These are phyloP conservation scores for Coemansia sp. DNA, from an alignment of 192 early-diverging fungal species.

Conservation along the genomic window DNA sequence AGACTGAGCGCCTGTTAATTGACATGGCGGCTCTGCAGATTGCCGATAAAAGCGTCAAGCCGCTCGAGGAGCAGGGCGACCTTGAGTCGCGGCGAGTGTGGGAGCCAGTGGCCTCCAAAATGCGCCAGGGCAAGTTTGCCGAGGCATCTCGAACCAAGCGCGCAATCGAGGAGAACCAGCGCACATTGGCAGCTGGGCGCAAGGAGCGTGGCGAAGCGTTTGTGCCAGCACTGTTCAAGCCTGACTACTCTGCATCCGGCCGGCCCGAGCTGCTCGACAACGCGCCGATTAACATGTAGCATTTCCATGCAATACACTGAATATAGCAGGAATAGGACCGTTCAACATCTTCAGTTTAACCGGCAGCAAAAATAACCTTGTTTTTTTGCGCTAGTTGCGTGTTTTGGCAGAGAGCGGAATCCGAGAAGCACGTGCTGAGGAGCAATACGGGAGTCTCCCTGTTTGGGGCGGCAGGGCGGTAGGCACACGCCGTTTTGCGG, in stretches of 20 bases:
- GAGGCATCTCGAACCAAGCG: conserved; percentile 68
- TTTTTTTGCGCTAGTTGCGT: background rate
- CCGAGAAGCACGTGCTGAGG: too few species aligned
- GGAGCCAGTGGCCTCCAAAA: conserved; percentile 60
- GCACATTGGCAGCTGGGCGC: conserved; percentile 54
- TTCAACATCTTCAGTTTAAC: too few species aligned
- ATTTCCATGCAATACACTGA: background rate
- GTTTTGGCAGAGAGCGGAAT: too few species aligned
- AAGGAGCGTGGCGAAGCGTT: conserved; percentile 55
- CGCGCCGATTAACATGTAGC: conserved; percentile 43
- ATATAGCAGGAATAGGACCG: too few species aligned
- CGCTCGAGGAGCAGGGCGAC: conserved; percentile 61
- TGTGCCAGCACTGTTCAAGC: conserved; percentile 63
- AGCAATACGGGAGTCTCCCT: too few species aligned
- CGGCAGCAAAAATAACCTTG: background rate
- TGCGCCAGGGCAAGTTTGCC: conserved; percentile 58
- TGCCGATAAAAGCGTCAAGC: conserved; percentile 57
- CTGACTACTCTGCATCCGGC: conserved; percentile 43
- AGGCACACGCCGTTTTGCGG: conserved; percentile 5
- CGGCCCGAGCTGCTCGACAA: conserved; percentile 50
- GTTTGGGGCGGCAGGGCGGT: background rate
- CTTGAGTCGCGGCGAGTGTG: conserved; percentile 67
- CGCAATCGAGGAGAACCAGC: conserved; percentile 67
- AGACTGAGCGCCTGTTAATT: conserved; percentile 42
- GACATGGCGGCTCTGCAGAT: conserved; percentile 56